Evolutionary conservation across 192 early-diverging fungal genomes (phyloP).

Genomic region (Coemansia sp.): DNA sequence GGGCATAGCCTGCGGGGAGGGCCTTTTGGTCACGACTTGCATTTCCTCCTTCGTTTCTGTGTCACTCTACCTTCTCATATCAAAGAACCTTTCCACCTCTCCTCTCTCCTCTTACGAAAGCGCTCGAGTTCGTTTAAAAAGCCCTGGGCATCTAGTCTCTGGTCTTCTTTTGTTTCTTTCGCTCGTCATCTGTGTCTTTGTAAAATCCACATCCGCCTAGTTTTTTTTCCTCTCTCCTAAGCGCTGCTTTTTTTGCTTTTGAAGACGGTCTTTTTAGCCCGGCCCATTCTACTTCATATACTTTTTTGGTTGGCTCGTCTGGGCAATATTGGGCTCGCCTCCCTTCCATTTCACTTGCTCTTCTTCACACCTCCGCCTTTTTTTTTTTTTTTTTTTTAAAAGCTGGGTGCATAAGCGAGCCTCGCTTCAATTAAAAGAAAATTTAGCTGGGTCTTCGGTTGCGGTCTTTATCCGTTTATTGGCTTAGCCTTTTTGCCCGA

Average conservation of each 20-base stretch:
- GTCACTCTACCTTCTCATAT: neutral
- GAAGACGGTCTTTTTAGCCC: conserved; percentile 1
- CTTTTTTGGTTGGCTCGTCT: neutral
- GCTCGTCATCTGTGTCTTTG: neutral
- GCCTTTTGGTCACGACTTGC: conserved; percentile 3
- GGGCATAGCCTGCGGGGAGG: neutral
- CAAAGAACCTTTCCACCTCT: neutral
- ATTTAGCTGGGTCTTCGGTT: conserved; percentile 1
- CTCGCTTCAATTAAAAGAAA: conserved; percentile 4
- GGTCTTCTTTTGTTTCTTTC: neutral
- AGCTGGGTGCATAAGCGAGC: neutral
- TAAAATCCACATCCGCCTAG: neutral
- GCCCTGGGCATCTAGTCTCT: neutral
- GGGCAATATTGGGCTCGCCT: neutral
- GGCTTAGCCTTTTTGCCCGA: neutral
- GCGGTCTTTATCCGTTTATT: conserved; percentile 11
- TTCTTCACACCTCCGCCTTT: neutral
- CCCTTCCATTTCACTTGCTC: neutral
- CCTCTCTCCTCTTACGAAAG: neutral
- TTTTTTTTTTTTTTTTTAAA: neutral
- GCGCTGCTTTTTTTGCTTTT: neutral
- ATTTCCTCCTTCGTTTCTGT: conserved; percentile 9
- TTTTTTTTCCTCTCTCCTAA: neutral
- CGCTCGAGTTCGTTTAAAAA: neutral
- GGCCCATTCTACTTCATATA: neutral